These are phyloP conservation scores for Macadamia tetraphylla DNA, from an alignment of 164 flowering plant genomes.

Conservation along the genomic window DNA sequence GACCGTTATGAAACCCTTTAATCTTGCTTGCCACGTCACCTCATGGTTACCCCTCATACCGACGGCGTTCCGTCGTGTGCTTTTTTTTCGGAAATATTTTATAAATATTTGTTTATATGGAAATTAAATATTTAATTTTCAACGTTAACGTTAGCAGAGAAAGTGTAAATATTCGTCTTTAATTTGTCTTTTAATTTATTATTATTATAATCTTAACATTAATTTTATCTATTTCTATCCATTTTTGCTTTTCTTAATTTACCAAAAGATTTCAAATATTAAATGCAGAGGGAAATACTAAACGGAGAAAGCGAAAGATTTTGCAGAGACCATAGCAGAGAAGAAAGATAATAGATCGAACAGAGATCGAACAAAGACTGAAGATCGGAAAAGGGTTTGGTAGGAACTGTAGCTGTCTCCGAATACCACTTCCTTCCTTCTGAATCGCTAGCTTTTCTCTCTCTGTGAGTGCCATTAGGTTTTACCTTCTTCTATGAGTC, in stretches of 20 bases:
- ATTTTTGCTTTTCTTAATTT: no score
- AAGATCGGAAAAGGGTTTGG: background rate
- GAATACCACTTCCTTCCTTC: background rate
- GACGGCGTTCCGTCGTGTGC: conserved; percentile 5
- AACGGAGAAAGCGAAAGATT: background rate
- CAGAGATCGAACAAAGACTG: background rate
- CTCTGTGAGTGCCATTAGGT: background rate
- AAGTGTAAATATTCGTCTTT: no score
- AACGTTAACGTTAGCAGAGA: no score
- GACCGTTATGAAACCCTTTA: background rate
- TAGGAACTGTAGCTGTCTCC: background rate
- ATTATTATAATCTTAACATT: no score
- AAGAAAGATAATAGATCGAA: no score
- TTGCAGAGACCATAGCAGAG: background rate
- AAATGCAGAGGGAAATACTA: background rate
- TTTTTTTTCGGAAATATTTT: background rate
- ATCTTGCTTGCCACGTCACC: conserved; percentile 1
- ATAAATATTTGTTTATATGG: no score
- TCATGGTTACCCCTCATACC: background rate
- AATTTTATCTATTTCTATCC: no score
- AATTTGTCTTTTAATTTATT: no score
- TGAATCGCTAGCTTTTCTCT: background rate
- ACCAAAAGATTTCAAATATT: conserved; percentile 2
- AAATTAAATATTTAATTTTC: no score
- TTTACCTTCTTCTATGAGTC: background rate